These are phyloP conservation scores for Boletellus sp. DNA, from an alignment of 768 basidiomycete genomes.

Conservation along the genomic window DNA sequence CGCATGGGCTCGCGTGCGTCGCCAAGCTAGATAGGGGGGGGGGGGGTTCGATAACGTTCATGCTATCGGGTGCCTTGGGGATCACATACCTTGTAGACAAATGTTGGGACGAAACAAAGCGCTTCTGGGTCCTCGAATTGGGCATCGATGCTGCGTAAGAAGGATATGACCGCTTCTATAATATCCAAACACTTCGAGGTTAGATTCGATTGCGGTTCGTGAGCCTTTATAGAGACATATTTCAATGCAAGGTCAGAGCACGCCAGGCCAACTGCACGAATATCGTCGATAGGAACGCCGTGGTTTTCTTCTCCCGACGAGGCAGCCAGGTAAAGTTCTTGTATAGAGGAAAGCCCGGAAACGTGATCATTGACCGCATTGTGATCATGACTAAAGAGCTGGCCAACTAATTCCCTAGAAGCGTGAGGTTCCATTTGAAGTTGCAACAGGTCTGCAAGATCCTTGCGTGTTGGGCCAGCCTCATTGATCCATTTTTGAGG, in stretches of 20 bases:
- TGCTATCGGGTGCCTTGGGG: neutral
- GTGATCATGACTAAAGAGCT: constrained; percentile 93
- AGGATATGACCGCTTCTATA: constrained; percentile 71
- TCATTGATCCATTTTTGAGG: constrained; percentile 82
- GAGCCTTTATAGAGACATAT: constrained; percentile 85
- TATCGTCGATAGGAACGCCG: constrained; percentile 41
- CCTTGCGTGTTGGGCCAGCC: constrained; percentile 75
- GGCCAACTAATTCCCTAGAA: constrained; percentile 68
- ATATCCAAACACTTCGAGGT: constrained; percentile 86
- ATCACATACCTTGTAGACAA: constrained; percentile 76
- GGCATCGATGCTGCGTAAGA: constrained; percentile 68
- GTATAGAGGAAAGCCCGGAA: constrained; percentile 66
- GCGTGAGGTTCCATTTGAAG: constrained; percentile 88
- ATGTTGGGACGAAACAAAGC: constrained; percentile 80
- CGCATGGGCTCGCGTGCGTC: constrained; percentile 86
- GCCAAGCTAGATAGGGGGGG: constrained; percentile 61
- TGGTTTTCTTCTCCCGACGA: constrained; percentile 54
- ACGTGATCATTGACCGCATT: constrained; percentile 92
- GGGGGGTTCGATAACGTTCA: constrained; percentile 2
- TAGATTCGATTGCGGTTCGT: constrained; percentile 89
- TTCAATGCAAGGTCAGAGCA: constrained; percentile 92
- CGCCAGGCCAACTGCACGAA: constrained; percentile 67
- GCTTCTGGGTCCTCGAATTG: constrained; percentile 87
- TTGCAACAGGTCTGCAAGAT: constrained; percentile 80
- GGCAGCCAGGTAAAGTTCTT: constrained; percentile 68